phyloP scores from a whole-genome alignment of 2,329 filamentous ascomycete genomes.

The Helotiales sp. region DNA sequence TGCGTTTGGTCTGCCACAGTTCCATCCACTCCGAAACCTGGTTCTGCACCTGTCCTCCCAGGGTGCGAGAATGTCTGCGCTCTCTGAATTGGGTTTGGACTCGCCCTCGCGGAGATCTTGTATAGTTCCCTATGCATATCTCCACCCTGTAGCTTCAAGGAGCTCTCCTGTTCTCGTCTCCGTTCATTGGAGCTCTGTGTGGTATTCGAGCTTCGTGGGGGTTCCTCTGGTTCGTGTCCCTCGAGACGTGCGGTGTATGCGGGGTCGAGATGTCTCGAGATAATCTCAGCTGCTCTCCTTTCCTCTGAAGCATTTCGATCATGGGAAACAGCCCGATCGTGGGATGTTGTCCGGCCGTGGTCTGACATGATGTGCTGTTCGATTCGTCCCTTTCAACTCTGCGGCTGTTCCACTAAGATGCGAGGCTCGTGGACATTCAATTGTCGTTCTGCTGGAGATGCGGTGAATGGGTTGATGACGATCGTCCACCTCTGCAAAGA shows the following conservation, averaged over 20 bases:
- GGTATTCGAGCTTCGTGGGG: slow-evolving; percentile 23
- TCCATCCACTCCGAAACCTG: slow-evolving; percentile 30
- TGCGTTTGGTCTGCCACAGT: slow-evolving; percentile 45
- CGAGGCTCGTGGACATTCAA: no score
- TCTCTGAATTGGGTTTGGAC: slow-evolving; percentile 47
- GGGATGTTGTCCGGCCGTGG: no score
- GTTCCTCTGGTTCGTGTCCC: slow-evolving; percentile 25
- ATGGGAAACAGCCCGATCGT: neutral
- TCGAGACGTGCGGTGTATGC: slow-evolving; percentile 46
- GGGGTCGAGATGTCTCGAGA: slow-evolving; percentile 42
- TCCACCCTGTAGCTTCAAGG: slow-evolving; percentile 70
- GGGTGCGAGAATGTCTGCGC: slow-evolving; percentile 67
- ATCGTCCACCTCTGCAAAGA: no score
- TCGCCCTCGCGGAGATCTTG: slow-evolving; percentile 64
- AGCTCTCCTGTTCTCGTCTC: slow-evolving; percentile 53
- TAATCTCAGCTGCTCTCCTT: slow-evolving; percentile 36
- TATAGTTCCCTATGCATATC: slow-evolving; percentile 80
- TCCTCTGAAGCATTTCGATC: slow-evolving; percentile 12
- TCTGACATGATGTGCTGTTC: no score
- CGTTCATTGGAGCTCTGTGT: slow-evolving; percentile 31
- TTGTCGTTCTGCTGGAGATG: no score
- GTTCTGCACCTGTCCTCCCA: slow-evolving; percentile 30
- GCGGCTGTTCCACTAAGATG: no score
- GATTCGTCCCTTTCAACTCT: no score
- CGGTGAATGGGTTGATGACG: no score